Evolutionary conservation across 2,329 filamentous ascomycete species (phyloP).

Genomic region (Colletotrichum chlorophyti): DNA sequence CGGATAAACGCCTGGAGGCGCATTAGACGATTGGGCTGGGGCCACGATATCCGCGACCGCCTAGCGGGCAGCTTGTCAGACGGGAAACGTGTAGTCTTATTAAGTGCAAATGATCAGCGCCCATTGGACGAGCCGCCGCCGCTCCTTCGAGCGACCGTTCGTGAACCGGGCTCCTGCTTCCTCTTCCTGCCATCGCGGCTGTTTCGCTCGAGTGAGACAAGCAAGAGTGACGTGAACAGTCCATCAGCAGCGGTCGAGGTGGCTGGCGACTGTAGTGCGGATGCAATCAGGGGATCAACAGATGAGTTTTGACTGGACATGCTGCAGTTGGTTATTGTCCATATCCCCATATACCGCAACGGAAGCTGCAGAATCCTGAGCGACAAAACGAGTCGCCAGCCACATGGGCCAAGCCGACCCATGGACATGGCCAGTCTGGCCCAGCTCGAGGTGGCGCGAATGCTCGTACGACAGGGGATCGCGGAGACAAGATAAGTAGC

Average conservation of each 20-base stretch:
- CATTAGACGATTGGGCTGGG: not conserved
- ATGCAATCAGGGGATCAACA: not conserved
- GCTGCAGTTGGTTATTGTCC: not conserved
- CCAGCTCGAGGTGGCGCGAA: constrained; percentile 25
- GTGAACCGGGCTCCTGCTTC: not conserved
- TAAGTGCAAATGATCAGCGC: constrained; percentile 22
- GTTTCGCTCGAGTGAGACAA: constrained; percentile 12
- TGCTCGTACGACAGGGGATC: constrained; percentile 15
- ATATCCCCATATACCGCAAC: not conserved
- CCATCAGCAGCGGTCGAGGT: not conserved
- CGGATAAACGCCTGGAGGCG: constrained; percentile 6
- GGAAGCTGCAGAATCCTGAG: not conserved
- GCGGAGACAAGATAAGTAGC: constrained; percentile 2
- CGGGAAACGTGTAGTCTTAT: constrained; percentile 28
- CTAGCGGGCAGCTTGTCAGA: constrained; percentile 21
- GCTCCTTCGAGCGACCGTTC: constrained; percentile 7
- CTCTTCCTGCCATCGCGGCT: not conserved
- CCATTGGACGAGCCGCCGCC: not conserved
- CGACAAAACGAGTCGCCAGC: not conserved
- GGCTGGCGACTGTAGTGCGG: not conserved
- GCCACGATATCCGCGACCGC: constrained; percentile 19
- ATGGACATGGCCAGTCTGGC: constrained; percentile 6
- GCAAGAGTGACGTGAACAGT: not conserved
- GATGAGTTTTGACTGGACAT: not conserved
- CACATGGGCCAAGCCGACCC: constrained; percentile 3